Percentiles rank a stretch among this genome's conserved stretches.
These are phyloP conservation scores for Mollisia scopiformis DNA, from an alignment of 2,329 filamentous ascomycete species.

Conservation along the genomic window DNA sequence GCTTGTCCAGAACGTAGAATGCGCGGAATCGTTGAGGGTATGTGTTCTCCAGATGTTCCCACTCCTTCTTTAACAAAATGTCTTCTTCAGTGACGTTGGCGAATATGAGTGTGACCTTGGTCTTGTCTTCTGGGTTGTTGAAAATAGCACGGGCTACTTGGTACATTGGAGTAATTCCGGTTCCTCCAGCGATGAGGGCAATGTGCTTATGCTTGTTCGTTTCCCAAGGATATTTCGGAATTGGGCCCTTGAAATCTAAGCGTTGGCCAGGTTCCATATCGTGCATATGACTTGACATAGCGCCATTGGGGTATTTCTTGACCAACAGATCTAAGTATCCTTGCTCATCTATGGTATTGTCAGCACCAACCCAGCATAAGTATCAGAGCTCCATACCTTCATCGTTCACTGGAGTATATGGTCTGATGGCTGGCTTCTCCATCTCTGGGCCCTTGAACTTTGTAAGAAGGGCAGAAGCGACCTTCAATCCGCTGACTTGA, in stretches of 20 bases:
- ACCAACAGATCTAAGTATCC: constrained; percentile 88
- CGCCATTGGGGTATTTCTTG: constrained; percentile 88
- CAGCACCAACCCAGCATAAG: constrained; percentile 9
- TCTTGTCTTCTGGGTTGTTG: constrained; percentile 95
- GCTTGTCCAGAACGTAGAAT: constrained; percentile 91
- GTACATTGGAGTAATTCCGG: constrained; percentile 97
- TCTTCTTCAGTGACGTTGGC: constrained; percentile 90
- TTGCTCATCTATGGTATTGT: constrained; percentile 58
- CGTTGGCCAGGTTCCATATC: constrained; percentile 78
- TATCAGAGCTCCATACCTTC: constrained; percentile 57
- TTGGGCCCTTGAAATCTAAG: constrained; percentile 91
- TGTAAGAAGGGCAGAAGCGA: constrained; percentile 88
- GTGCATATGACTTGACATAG: constrained; percentile 91
- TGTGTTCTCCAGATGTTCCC: constrained; percentile 86
- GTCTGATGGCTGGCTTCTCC: constrained; percentile 85
- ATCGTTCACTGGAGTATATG: constrained; percentile 91
- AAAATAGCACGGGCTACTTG: constrained; percentile 91
- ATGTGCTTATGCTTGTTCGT: constrained; percentile 94
- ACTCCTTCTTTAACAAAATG: constrained; percentile 86
- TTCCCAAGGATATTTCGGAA: constrained; percentile 90
- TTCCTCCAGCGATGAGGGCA: constrained; percentile 87
- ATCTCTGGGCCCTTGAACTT: constrained; percentile 86
- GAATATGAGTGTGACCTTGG: constrained; percentile 94
- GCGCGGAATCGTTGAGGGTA: constrained; percentile 94
- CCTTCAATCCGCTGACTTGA: constrained; percentile 77